Conservation (phyloP, 176 grass and related monocot species). For the Dactylis glomerata region DNA sequence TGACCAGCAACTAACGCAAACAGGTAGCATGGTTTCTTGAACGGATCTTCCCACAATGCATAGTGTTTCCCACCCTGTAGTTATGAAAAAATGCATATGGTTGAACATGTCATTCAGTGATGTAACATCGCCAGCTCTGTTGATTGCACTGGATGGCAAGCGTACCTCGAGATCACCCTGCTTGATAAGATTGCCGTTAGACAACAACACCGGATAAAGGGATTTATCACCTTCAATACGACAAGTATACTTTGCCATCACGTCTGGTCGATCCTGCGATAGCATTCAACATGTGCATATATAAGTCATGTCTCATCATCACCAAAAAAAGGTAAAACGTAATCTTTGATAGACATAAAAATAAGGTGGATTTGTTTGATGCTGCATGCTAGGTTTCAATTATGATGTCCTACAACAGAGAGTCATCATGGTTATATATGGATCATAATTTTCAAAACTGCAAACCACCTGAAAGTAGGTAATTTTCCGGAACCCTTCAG, state of each 20-base stretch:
- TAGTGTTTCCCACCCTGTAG: slow-evolving; percentile 82
- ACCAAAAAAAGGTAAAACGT: not conserved
- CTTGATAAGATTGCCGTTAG: slow-evolving; percentile 90
- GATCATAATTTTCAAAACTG: not conserved
- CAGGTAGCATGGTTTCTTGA: slow-evolving; percentile 94
- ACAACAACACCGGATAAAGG: slow-evolving; percentile 91
- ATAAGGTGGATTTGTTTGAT: not conserved
- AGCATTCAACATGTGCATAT: slow-evolving; percentile 35
- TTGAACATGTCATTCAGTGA: not conserved
- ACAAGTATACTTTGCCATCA: slow-evolving; percentile 97
- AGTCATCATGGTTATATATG: not conserved
- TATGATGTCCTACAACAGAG: not conserved
- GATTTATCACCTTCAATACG: slow-evolving; percentile 88
- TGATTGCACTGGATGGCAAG: slow-evolving; percentile 16
- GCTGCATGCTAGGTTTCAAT: not conserved
- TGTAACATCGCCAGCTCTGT: slow-evolving; percentile 20
- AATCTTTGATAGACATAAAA: not conserved
- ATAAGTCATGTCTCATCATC: slow-evolving; percentile 7
- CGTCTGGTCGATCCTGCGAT: slow-evolving; percentile 84
- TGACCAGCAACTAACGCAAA: slow-evolving; percentile 98
- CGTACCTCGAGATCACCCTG: slow-evolving; percentile 83
- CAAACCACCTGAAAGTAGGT: slow-evolving; percentile 89
- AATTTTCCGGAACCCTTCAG: slow-evolving; percentile 97
- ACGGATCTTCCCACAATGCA: slow-evolving; percentile 89
- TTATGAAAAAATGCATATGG: not conserved